Evolutionary conservation across 371 early-diverging fungal genomes (phyloP).

Genomic region (Rhizopus delemar): DNA sequence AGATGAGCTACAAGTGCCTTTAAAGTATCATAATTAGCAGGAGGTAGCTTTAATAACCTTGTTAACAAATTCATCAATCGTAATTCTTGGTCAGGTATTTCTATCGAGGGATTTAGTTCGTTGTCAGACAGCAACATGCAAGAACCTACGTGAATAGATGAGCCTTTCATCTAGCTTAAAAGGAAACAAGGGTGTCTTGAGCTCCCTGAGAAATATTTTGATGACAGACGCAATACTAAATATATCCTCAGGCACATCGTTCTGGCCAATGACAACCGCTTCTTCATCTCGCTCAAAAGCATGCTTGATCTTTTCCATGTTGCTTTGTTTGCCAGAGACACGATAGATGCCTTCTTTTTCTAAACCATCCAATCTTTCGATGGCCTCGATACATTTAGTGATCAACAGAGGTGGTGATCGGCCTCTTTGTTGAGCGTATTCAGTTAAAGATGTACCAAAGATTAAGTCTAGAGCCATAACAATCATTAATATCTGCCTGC

Average conservation of each 20-base stretch:
- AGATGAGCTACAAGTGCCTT: slow-evolving; percentile 57
- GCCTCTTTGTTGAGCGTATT: slow-evolving; percentile 49
- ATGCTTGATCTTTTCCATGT: slow-evolving; percentile 56
- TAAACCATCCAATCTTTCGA: slow-evolving; percentile 64
- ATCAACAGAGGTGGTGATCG: slow-evolving; percentile 61
- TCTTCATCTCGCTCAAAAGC: slow-evolving; percentile 61
- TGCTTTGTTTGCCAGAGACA: slow-evolving; percentile 64
- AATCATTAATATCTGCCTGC: neutral
- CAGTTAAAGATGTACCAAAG: slow-evolving; percentile 59
- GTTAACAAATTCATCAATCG: slow-evolving; percentile 55
- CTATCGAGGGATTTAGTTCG: slow-evolving; percentile 17
- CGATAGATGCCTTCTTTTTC: slow-evolving; percentile 72
- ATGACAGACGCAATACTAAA: slow-evolving; percentile 61
- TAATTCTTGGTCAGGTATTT: slow-evolving; percentile 49
- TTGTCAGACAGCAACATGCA: neutral
- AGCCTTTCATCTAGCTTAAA: slow-evolving; percentile 58
- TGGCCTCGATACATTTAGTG: slow-evolving; percentile 57
- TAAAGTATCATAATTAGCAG: slow-evolving; percentile 60
- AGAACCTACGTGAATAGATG: slow-evolving; percentile 57
- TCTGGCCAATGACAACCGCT: slow-evolving; percentile 51
- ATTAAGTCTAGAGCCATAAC: slow-evolving; percentile 47
- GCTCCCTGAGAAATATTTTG: slow-evolving; percentile 66
- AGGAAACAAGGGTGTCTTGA: slow-evolving; percentile 68
- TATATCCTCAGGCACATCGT: slow-evolving; percentile 57
- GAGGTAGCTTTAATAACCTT: slow-evolving; percentile 50